A percentile compares a stretch with the other conserved stretches of the same genome.
phyloP scores from a whole-genome alignment of 495 filamentous ascomycete genomes.

The Antarctomyces pellizariae region DNA sequence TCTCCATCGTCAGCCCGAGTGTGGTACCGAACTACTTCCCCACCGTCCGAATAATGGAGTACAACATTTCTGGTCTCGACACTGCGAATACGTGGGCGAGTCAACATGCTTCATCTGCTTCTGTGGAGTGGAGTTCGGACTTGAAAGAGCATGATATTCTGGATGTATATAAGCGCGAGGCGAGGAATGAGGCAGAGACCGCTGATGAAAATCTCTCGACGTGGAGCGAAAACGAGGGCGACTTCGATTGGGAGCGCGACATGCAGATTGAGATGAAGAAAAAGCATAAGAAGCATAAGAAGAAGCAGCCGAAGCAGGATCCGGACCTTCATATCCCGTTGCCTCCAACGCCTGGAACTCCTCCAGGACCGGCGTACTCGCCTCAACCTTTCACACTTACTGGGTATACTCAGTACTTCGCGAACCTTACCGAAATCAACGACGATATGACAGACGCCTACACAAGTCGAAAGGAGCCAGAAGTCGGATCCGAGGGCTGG shows the following conservation, averaged over 20 bases:
- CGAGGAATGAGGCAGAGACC: no score
- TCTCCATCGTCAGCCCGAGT: conserved; percentile 59
- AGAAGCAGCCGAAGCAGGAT: conserved; percentile 31
- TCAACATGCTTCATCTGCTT: no score
- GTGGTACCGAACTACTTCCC: conserved; percentile 89
- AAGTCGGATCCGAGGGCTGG: conserved; percentile 17
- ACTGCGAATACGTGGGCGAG: conserved; percentile 22
- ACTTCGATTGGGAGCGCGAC: conserved; percentile 1
- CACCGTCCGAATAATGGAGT: conserved; percentile 65
- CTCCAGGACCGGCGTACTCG: conserved; percentile 81
- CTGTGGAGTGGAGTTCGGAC: no score
- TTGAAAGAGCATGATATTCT: no score
- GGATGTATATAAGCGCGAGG: no score
- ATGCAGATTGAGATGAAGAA: conserved; percentile 9
- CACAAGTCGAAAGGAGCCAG: no score
- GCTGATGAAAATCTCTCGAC: no score
- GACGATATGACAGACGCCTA: conserved; percentile 6
- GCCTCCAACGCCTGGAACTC: conserved; percentile 43
- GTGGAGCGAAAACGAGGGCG: conserved; percentile 1
- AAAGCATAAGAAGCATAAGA: conserved; percentile 26
- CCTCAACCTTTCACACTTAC: conserved; percentile 56
- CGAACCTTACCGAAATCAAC: conserved; percentile 78
- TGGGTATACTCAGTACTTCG: conserved; percentile 74
- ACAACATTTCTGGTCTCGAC: conserved; percentile 73
- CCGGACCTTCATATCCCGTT: conserved; percentile 41